Evolutionary conservation across 2,329 filamentous ascomycete species (phyloP), one percentile per base, ranked within the genome.

Genomic region (Dryadomyces quercus-mongolicae): DNA sequence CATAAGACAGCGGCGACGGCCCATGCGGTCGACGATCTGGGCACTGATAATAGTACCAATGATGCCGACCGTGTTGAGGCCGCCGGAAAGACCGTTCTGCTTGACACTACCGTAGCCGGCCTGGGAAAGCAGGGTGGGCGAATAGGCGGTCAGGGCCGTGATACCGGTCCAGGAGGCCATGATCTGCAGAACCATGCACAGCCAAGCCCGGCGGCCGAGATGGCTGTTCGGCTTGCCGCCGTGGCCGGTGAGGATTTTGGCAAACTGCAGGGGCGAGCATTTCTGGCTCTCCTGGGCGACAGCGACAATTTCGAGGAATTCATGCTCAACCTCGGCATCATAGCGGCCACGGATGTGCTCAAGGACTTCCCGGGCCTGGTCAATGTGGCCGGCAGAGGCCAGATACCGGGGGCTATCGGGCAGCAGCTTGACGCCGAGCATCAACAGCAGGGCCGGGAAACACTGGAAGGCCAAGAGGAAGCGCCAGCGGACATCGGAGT

Each of bases 51-150:
- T 71, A 2, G 75, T 78, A 1, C 74, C 74, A 2, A 75, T 57
- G 25, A 78, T 73, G 13, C 75, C 75, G 50, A 78, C 67, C 0
- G 74, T 77, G 61, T 77, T 78, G 16, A 76, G 62, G 6, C 73
- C 71, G 6, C 75, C 75, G 1, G 74, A 70, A 10, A 78, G 69
- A 40, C 74, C 71, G 52, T 71, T 73, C 54, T 72, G 58, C 57
- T 67, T 74, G 40, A 74, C 60, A 5, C 65, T 62, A 58, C 60
- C 66, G 57, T 67, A 70, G 3, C 63, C 66, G 21, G 66, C 67
- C 54, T 64, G 59, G 25, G 55, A 60, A 44, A 67, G 64, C n/a
- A 68, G 60, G 4, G 66, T 63, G 16, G 64, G 63, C 10, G 62
- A 64, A 67, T 69, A 72, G 13, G 65, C 65, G 5, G 68, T 69